A percentile compares a stretch with the other conserved stretches of the same genome.
phyloP scores from a whole-genome alignment of 345 rosid genomes.

The Lepidium sativum region DNA sequence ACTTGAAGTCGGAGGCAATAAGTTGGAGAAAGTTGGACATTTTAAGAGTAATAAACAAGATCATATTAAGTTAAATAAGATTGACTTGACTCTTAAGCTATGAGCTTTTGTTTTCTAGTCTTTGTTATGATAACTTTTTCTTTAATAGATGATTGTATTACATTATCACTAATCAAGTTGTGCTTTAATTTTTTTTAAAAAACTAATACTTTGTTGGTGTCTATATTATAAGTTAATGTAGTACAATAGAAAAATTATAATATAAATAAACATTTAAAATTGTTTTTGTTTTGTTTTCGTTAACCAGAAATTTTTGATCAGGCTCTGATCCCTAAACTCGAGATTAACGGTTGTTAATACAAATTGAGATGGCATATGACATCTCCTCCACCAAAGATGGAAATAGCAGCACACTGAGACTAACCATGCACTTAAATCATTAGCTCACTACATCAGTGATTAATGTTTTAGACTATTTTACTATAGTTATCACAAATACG shows the following conservation, averaged over 20 bases:
- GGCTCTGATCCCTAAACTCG: too few species aligned
- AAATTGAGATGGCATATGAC: too few species aligned
- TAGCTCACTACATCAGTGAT: too few species aligned
- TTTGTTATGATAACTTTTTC: background rate
- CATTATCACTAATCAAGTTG: constrained; percentile 13
- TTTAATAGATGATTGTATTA: constrained; percentile 14
- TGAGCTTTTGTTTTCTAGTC: constrained; percentile 25
- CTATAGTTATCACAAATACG: too few species aligned
- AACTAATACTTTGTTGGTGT: background rate
- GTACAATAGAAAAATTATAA: background rate
- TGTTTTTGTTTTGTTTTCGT: too few species aligned
- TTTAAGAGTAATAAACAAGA: constrained; percentile 42
- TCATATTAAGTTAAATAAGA: constrained; percentile 51
- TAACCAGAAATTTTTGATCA: too few species aligned
- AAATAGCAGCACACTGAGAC: too few species aligned
- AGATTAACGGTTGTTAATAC: too few species aligned
- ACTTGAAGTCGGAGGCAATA: constrained; percentile 23
- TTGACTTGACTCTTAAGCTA: constrained; percentile 94
- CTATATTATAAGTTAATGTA: background rate
- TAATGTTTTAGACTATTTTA: too few species aligned
- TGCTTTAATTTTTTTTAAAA: background rate
- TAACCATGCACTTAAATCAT: too few species aligned
- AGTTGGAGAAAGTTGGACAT: constrained; percentile 36
- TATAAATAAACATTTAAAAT: too few species aligned
- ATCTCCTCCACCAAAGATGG: too few species aligned